A percentile compares a stretch with the other conserved stretches of the same genome.
These are phyloP conservation scores for Phyllosticta paracitricarpa DNA, from an alignment of 2,329 filamentous ascomycete species.

Conservation along the genomic window DNA sequence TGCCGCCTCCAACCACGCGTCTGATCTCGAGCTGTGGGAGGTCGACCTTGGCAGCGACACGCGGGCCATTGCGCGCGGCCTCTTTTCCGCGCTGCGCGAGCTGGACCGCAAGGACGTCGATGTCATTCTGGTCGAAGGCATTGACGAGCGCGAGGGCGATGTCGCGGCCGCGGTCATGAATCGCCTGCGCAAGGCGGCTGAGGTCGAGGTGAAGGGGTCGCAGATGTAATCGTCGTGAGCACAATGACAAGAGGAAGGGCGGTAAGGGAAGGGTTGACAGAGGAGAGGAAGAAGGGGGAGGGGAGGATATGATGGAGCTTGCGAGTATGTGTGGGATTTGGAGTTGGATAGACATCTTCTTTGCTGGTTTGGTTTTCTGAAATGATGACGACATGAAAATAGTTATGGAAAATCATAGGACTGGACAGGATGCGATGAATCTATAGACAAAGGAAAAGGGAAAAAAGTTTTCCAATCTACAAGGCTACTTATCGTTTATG, in stretches of 20 bases:
- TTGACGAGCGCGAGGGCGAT: conserved; percentile 58
- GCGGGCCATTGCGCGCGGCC: conserved; percentile 66
- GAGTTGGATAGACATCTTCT: neutral
- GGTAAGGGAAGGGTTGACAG: neutral
- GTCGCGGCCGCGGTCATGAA: conserved; percentile 63
- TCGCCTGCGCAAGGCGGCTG: conserved; percentile 38
- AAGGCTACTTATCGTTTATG: no score
- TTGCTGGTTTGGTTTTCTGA: neutral
- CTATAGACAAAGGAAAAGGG: neutral
- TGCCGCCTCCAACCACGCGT: neutral
- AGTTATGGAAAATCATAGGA: no score
- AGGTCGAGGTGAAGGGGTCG: conserved; percentile 5
- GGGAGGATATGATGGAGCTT: neutral
- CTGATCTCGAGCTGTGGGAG: conserved; percentile 44
- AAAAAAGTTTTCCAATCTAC: no score
- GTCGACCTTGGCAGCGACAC: conserved; percentile 62
- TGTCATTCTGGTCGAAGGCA: conserved; percentile 83
- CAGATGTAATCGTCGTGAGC: no score
- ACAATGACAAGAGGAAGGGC: neutral
- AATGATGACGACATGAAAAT: no score
- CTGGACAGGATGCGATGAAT: neutral
- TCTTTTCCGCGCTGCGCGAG: conserved; percentile 80
- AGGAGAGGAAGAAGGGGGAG: neutral
- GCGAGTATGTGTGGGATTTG: neutral
- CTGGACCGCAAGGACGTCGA: conserved; percentile 72